Evolutionary conservation across 2,329 filamentous ascomycete species (phyloP), one percentile per base, ranked within the genome.

Genomic region (Alternaria arbusti): DNA sequence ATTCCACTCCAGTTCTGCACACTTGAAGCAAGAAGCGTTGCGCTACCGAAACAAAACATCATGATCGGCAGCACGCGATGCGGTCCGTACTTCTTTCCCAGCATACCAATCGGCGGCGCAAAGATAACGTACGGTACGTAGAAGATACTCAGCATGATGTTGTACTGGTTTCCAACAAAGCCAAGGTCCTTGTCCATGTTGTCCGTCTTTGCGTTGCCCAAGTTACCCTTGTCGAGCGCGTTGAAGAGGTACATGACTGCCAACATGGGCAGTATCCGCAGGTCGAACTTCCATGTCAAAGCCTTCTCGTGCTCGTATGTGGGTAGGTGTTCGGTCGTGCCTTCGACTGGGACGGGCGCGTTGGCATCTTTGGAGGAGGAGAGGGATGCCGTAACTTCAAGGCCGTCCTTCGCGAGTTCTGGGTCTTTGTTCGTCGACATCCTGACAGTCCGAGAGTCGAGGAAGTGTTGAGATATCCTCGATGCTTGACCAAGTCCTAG

Each of bases 61-160:
- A 91, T 86, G 51, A 88, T 77, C 0, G 90, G 89, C 9, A 93
- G 80, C 10, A 90, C 88, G 17, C 86, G 82, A 59, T 87, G 84
- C 0, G 90, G 88, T 0, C 89, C 89, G 71, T 85, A 90, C 64
- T 86, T 89, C 81, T 91, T 93, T 57, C 90, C 90, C 5, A 91
- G 74, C 80, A 93, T 89, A 12, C 83, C 84, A 43, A 92, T 78
- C 2, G 89, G 87, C 0, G 89, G 89, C 2, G 89, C 90, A 57
- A 89, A 90, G 4, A 93, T 74, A 36, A 92, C 90, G 74, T 91
- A 93, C 0, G 91, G 91, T 7, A 93, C 84, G 78, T 91, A 94
- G 83, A 94, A 94, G 67, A 94, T 88, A 51, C 69, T 55, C 36
- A 93, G 79, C 51, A 92, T 85, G 26, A 88, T 84, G 74, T 92